Evolutionary conservation across 129 eudicot genomes (phyloP).

Genomic region (Pseudognaphalium luteoalbum): DNA sequence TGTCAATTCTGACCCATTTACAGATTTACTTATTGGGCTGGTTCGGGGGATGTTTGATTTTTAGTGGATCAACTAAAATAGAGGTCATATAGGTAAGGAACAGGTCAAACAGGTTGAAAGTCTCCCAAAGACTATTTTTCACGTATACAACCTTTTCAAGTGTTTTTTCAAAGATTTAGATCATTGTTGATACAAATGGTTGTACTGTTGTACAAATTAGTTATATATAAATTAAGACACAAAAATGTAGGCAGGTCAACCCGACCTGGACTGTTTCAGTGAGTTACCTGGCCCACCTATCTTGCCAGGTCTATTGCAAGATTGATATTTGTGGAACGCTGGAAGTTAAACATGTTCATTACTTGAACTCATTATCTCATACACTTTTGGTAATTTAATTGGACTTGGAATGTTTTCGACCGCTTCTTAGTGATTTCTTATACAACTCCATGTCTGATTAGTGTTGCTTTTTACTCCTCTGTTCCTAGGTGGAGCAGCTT

Average conservation of each 20-base stretch:
- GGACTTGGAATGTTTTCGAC: not conserved
- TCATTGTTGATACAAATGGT: not conserved
- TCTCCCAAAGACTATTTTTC: no score
- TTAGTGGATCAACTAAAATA: not conserved
- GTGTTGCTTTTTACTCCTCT: not conserved
- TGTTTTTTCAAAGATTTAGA: not conserved
- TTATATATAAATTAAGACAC: not conserved
- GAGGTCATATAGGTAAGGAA: not conserved
- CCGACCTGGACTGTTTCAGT: no score
- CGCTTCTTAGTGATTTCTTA: not conserved
- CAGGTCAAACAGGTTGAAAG: not conserved
- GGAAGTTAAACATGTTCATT: slow-evolving; percentile 2
- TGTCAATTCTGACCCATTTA: not conserved
- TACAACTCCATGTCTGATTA: not conserved
- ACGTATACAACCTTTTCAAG: no score
- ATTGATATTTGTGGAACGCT: not conserved
- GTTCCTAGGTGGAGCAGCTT: slow-evolving; percentile 80
- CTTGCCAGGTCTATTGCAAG: not conserved
- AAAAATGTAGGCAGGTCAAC: not conserved
- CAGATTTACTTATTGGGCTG: not conserved
- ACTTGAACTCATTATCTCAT: slow-evolving; percentile 15
- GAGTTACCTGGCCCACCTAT: not conserved
- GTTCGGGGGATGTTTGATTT: not conserved
- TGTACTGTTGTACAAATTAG: no score
- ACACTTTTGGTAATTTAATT: not conserved